These are phyloP conservation scores for Venturia oleaginea DNA, from an alignment of 2,329 filamentous ascomycete genomes.

Conservation along the genomic window DNA sequence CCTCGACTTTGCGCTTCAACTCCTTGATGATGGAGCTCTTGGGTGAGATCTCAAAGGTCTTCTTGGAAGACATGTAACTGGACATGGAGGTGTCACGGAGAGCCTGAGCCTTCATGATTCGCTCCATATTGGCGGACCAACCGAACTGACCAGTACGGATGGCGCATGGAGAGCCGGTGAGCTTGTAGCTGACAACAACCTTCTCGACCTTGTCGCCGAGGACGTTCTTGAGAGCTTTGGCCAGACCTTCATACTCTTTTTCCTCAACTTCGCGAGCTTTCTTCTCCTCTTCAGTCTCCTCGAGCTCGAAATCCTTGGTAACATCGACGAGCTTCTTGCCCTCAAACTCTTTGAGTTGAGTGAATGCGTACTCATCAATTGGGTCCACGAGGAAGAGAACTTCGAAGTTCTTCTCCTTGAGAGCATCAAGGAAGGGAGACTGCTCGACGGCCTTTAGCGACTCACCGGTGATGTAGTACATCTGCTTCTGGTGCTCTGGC, in stretches of 20 bases:
- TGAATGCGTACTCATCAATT: conserved; percentile 99
- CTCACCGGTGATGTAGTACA: conserved; percentile 99
- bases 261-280: conserved; percentile 86
- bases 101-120: conserved; percentile 99
- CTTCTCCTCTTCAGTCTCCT: conserved; percentile 99
- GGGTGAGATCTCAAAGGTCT: conserved; percentile 99
- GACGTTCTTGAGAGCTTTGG: conserved; percentile 98
- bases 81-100: conserved; percentile 99
- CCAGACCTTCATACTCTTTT: conserved; percentile 93
- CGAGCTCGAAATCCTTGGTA: conserved; percentile 99
- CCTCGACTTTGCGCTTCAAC: conserved; percentile 98
- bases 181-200: conserved; percentile 98
- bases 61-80: conserved; percentile 99
- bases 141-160: conserved; percentile 99
- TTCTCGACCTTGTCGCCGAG: conserved; percentile 99
- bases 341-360: conserved; percentile 99
- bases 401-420: conserved; percentile 99
- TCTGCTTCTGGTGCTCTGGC: conserved; percentile 99
- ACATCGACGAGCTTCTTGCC: conserved; percentile 99
- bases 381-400: conserved; percentile 98
- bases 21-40: conserved; percentile 97
- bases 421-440: conserved; percentile 96
- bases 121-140: conserved; percentile 99
- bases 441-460: conserved; percentile 96
- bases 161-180: conserved; percentile 86